phyloP scores from a whole-genome alignment of 192 early-diverging fungal genomes.

The Piromyces finnis region DNA sequence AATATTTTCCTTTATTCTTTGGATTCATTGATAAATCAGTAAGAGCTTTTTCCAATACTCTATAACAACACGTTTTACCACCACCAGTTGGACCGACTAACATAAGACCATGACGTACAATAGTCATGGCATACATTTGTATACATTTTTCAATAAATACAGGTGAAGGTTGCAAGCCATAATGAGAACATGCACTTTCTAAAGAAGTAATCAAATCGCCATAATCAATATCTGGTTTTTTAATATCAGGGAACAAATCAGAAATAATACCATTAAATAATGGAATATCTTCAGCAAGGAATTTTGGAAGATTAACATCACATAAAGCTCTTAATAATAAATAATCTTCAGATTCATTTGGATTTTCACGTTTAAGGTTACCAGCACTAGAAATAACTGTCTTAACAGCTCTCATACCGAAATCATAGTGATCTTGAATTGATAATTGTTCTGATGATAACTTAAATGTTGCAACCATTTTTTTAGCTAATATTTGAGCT shows the following conservation, averaged over 20 bases:
- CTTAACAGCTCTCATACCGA: slow-evolving; percentile 45
- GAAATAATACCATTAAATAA: slow-evolving; percentile 41
- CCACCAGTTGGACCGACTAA: slow-evolving; percentile 37
- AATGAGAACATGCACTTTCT: slow-evolving; percentile 16
- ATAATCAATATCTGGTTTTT: slow-evolving; percentile 34
- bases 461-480: slow-evolving; percentile 46
- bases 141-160: slow-evolving; percentile 41
- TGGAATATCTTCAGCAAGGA: slow-evolving; percentile 40
- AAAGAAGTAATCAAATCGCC: slow-evolving; percentile 27
- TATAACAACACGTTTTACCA: slow-evolving; percentile 29
- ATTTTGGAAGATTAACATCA: slow-evolving; percentile 39
- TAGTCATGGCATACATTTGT: slow-evolving; percentile 38
- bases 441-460: slow-evolving; percentile 36
- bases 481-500: slow-evolving; percentile 35
- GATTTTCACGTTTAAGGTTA: slow-evolving; percentile 37
- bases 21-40: neutral
- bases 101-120: slow-evolving; percentile 42
- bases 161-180: slow-evolving; percentile 24
- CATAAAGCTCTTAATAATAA: slow-evolving; percentile 36
- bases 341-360: slow-evolving; percentile 27
- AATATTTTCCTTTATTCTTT: neutral
- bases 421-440: slow-evolving; percentile 45
- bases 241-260: slow-evolving; percentile 35
- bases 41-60: slow-evolving; percentile 20
- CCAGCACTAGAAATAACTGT: slow-evolving; percentile 39